phyloP scores from a whole-genome alignment of 345 rosid genomes.

The Dipteronia sinensis region DNA sequence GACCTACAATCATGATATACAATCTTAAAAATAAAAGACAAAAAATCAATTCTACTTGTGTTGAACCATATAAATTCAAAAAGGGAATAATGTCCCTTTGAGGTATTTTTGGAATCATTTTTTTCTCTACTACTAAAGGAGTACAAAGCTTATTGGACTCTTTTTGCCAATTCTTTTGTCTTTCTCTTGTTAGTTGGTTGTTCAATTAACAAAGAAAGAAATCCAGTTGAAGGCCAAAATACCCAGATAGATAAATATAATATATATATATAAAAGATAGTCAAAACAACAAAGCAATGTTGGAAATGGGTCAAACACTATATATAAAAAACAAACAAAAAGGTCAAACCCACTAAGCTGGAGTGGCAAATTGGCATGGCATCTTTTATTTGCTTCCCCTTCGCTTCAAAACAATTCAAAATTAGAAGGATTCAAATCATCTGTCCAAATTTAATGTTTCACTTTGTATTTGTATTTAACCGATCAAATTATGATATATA shows the following conservation, averaged over 20 bases:
- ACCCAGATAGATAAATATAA: neutral
- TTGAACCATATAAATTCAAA: neutral
- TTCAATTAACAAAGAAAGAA: slow-evolving; percentile 18
- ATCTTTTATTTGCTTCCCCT: slow-evolving; percentile 23
- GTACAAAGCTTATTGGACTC: slow-evolving; percentile 35
- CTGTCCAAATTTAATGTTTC: too few relatives aligned
- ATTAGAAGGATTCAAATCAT: too few relatives aligned
- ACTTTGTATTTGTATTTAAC: too few relatives aligned
- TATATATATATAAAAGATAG: neutral
- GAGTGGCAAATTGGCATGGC: neutral
- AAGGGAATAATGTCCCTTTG: neutral
- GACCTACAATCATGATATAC: neutral
- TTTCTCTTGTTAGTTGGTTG: neutral
- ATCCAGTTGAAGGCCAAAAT: slow-evolving; percentile 15
- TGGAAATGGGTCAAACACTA: slow-evolving; percentile 35
- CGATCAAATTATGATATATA: too few relatives aligned
- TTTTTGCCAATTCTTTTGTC: neutral
- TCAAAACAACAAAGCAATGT: slow-evolving; percentile 20
- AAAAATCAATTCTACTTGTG: neutral
- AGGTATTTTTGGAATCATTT: neutral
- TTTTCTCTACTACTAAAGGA: slow-evolving; percentile 17
- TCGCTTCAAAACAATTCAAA: slow-evolving; percentile 24
- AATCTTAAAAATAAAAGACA: neutral
- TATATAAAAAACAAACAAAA: slow-evolving; percentile 11
- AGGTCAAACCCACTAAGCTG: slow-evolving; percentile 35